These are phyloP conservation scores for Scheffersomyces titani DNA, from an alignment of 1,139 yeast genomes.

Conservation along the genomic window DNA sequence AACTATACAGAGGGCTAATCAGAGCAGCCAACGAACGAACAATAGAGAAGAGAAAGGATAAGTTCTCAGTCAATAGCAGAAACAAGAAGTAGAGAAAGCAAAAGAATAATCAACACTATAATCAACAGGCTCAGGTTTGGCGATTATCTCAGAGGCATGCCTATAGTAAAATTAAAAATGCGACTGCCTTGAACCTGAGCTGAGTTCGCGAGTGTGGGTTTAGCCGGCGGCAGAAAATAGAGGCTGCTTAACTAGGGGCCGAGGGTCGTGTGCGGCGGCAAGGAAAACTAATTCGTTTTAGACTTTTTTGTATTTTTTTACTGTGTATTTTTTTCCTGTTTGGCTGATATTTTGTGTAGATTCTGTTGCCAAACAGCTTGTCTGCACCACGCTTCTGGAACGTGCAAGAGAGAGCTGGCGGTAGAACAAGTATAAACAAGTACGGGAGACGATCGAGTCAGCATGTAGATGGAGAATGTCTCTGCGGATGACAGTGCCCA, in stretches of 20 bases:
- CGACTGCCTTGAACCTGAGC: background rate
- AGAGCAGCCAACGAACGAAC: background rate
- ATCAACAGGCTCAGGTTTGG: background rate
- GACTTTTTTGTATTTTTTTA: background rate
- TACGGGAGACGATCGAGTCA: background rate
- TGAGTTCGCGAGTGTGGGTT: background rate
- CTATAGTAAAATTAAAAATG: background rate
- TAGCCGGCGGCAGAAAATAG: background rate
- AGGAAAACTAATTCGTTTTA: background rate
- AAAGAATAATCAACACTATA: background rate
- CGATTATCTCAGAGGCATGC: background rate
- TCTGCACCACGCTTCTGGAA: background rate
- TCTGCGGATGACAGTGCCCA: no score
- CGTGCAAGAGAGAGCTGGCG: background rate
- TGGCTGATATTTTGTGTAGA: background rate
- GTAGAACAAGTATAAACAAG: background rate
- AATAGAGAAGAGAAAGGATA: background rate
- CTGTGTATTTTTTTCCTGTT: background rate
- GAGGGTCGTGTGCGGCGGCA: background rate
- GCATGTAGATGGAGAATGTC: background rate
- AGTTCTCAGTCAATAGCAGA: background rate
- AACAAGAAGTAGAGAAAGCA: background rate
- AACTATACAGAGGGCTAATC: background rate
- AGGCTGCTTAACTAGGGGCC: background rate
- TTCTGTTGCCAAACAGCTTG: background rate